A percentile compares a stretch with the other conserved stretches of the same genome.
Evolutionary conservation across 108 stramenopile species (phyloP).

Genomic region (Nitzschia inconspicua): DNA sequence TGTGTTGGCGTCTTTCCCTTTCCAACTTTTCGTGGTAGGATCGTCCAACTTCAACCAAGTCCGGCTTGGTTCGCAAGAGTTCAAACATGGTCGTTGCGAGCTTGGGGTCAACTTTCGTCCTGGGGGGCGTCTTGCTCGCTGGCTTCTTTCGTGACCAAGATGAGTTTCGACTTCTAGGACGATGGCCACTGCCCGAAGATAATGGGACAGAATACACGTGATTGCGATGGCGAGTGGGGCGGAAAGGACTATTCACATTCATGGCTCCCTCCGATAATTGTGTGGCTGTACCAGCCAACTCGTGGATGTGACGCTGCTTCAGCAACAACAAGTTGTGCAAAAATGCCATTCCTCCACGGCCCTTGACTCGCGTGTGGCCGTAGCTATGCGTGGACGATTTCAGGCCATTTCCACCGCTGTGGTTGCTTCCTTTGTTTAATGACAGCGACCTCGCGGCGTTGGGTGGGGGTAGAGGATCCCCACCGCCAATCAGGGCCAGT

Average conservation of each 20-base stretch:
- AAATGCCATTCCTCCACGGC: constrained; percentile 4
- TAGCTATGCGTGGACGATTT: background rate
- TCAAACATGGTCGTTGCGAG: constrained; percentile 24
- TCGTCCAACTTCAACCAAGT: constrained; percentile 9
- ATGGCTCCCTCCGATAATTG: no score
- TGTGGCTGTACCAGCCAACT: background rate
- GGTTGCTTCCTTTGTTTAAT: background rate
- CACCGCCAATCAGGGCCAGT: constrained; percentile 27
- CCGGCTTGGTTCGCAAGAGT: constrained; percentile 29
- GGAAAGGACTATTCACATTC: no score
- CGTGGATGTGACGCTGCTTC: background rate
- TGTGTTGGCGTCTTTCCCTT: background rate
- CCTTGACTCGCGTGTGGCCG: background rate
- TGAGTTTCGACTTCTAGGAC: no score
- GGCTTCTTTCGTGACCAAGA: no score
- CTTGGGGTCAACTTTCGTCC: background rate
- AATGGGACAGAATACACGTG: no score
- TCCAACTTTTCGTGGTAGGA: background rate
- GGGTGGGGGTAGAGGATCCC: background rate
- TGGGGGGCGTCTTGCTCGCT: background rate
- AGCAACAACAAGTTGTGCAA: constrained; percentile 1
- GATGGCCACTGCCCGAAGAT: no score
- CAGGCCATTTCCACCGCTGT: background rate
- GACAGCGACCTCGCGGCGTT: background rate
- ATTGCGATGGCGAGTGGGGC: no score